Conservation (phyloP, 2,329 filamentous ascomycete species). For the Venturia nashicola region DNA sequence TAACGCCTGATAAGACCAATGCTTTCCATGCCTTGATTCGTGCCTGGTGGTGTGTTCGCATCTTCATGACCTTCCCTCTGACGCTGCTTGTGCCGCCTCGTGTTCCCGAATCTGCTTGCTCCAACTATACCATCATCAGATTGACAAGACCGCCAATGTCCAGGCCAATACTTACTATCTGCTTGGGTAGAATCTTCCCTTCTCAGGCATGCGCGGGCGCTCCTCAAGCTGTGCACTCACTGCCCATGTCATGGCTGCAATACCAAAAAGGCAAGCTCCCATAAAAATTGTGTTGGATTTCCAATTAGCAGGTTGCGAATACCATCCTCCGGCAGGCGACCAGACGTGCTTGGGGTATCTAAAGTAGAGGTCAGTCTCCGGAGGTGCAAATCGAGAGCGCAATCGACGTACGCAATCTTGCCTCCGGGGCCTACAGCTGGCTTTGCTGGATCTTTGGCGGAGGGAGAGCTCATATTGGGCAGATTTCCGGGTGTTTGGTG, state of each 20-base stretch:
- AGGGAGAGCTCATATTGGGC: constrained; percentile 11
- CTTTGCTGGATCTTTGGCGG: constrained; percentile 16
- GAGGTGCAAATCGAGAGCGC: background rate
- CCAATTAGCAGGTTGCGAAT: constrained; percentile 90
- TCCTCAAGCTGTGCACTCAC: constrained; percentile 63
- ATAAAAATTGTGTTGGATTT: constrained; percentile 77
- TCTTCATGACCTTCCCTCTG: background rate
- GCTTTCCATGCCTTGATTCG: background rate
- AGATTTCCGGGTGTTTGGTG: background rate
- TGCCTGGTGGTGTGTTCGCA: background rate
- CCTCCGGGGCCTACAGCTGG: constrained; percentile 48
- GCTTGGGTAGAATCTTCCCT: constrained; percentile 69
- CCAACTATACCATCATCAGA: constrained; percentile 40
- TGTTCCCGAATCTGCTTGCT: constrained; percentile 60
- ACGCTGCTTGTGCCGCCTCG: constrained; percentile 32
- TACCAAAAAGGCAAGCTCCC: constrained; percentile 53
- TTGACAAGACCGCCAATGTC: constrained; percentile 15
- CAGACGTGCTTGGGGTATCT: constrained; percentile 99
- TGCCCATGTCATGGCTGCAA: constrained; percentile 57
- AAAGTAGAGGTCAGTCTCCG: constrained; percentile 12
- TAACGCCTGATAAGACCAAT: background rate
- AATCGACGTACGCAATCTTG: constrained; percentile 51
- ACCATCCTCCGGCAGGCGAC: constrained; percentile 98
- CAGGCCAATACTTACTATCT: constrained; percentile 53
- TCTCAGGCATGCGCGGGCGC: constrained; percentile 63